Conservation (phyloP, 805 yeast species). For the Metschnikowia rubicola region DNA sequence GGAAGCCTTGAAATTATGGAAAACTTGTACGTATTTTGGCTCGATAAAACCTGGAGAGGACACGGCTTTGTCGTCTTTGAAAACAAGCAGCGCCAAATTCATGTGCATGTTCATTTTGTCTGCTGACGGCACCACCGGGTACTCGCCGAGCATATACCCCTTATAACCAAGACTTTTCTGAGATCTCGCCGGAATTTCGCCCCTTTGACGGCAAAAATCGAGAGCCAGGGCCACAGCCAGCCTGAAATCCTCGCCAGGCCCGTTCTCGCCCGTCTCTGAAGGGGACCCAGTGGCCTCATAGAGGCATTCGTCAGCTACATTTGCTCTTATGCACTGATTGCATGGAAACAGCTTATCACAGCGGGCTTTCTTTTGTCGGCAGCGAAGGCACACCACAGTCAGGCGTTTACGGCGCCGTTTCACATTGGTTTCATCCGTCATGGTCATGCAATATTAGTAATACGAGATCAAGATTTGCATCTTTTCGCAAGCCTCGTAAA, state of each 20-base stretch:
- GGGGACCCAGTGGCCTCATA: conserved; percentile 5
- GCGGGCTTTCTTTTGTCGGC: conserved; percentile 15
- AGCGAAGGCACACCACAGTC: conserved; percentile 18
- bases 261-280: not conserved
- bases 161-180: not conserved
- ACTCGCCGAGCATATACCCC: conserved; percentile 10
- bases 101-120: conserved; percentile 17
- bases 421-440: not conserved
- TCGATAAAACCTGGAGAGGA: conserved; percentile 3
- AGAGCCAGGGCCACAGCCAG: not conserved
- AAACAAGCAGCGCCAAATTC: conserved; percentile 4
- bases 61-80: not conserved
- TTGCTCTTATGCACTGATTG: conserved; percentile 12
- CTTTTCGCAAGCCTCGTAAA: no score
- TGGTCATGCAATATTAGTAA: no score
- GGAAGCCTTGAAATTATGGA: conserved; percentile 7
- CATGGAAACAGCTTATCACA: conserved; percentile 16
- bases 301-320: conserved; percentile 12
- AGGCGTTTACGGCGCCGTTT: conserved; percentile 12
- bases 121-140: conserved; percentile 13
- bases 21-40: conserved; percentile 1
- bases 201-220: not conserved
- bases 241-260: not conserved
- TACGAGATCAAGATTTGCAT: no score
- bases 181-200: not conserved